Base-by-base conservation (phyloP, 768 basidiomycete genomes). In the Mycena maculata region DNA sequence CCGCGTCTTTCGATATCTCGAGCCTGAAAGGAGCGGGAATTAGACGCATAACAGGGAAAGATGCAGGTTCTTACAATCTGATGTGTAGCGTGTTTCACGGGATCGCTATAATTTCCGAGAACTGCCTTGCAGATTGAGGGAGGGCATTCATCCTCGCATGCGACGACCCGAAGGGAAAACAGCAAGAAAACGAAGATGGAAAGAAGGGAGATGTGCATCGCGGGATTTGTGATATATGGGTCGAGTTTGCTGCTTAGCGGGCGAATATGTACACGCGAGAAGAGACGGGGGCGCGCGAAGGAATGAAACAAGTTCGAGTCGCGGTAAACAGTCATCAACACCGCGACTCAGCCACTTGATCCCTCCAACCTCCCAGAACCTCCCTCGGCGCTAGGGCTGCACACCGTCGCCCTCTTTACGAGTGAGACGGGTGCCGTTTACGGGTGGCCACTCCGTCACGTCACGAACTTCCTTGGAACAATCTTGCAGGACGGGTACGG, bases 111-210 rank as follows among this genome's bases (percentile, higher is more conserved):
- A 74, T 87, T 86, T 18, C 76, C 75, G 52, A 87, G 70, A 65
- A 86, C 88, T 30, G 85, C 84, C 44, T 84, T 81, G 18, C 90
- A 91, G 68, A 88, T 85, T n/a, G 78, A 83, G 20, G 78, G 76
- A 62, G 89, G 90, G 73, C 92, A 93, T 31, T 88, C 86, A 25
- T 87, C 89, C 81, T 93, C 92, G 75, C 92, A 94, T 30, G 88
- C 88, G 39, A 73, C 72, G 63, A 86, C 83, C 44, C 80, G 73
- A 72, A 77, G 73, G 48, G 83, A 80, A 71, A 77, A 70, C 22
- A 73, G 39, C 58, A 79, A 53, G 31, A 80, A 42, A 31, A 76
- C 48, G 50, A 75, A 9, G 57, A 77, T 42, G 59, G 72, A 68
- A 57, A 69, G 45, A 30, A 67, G 55, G 44, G 57, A 68, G 49